Evolutionary conservation across 2,329 filamentous ascomycete species (phyloP), one percentile per base, ranked within the genome.

Genomic region (Samsoniella hepiali): DNA sequence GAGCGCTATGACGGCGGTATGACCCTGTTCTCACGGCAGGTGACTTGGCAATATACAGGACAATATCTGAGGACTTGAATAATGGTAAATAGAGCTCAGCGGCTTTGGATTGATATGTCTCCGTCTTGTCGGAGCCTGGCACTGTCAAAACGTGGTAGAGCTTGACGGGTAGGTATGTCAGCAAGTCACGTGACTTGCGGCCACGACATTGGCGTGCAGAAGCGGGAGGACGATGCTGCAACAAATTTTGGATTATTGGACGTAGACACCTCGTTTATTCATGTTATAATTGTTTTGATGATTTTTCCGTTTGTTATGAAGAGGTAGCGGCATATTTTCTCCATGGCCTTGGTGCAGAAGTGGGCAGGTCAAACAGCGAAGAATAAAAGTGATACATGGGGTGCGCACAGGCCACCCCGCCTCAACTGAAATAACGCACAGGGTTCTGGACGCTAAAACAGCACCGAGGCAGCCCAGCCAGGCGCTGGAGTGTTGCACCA

Each of bases 351-450:
- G 27, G 11, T 50, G 47, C 29, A 50, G 47, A 50, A 32, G 54
- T 57, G 54, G 54, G 56, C 44, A 58, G 36, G 17, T 56, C 53
- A 58, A 17, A 58, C 29, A 47, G 15, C 40, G 38, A 38, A 44
- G 44, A 36, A 53, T 42, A 47, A 42, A 50, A 53, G 58, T 53
- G 49, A 53, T 44, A 60, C 58, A 51, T 44, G 40, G 29, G 9
- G 32, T 15, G 36, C 58, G 58, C 58, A 62, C 58, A 45, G 58
- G 50, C 58, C 58, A 62, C 50, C 49, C 49, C 47, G 58, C 58
- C 58, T 54, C 58, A 62, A 55, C 58, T 62, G 58, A 38, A 22
- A 47, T 11, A 27, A 56, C 34, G 27, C 53, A 38, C 31, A 36
- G 27, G 9, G 10, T 40, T 42, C 32, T 29, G 27, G 22, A 60